A percentile compares a stretch with the other conserved stretches of the same genome.
phyloP scores from a whole-genome alignment of 2,329 filamentous ascomycete species.

The Apiospora sp. region DNA sequence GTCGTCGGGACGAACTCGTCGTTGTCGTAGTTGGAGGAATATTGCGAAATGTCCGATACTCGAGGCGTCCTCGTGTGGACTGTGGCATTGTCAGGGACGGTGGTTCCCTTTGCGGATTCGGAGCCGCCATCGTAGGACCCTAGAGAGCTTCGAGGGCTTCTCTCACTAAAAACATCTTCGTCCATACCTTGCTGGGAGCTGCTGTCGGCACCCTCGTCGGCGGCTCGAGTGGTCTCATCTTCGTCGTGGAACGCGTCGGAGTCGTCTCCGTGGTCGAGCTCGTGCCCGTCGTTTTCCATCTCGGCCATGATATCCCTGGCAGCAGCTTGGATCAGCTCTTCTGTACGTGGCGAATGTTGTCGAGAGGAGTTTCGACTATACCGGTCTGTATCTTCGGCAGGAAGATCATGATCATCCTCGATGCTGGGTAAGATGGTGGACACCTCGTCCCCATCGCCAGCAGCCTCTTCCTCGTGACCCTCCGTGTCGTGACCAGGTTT shows the following conservation, averaged over 20 bases:
- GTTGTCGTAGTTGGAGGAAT: constrained; percentile 42
- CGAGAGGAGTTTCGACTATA: constrained; percentile 31
- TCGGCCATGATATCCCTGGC: constrained; percentile 59
- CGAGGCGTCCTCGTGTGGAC: constrained; percentile 49
- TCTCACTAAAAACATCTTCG: constrained; percentile 67
- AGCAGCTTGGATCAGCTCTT: constrained; percentile 62
- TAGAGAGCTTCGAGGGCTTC: constrained; percentile 64
- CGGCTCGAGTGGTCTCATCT: constrained; percentile 35
- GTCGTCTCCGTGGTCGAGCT: constrained; percentile 33
- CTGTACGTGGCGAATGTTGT: constrained; percentile 53
- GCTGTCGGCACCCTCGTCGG: constrained; percentile 50
- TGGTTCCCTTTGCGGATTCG: constrained; percentile 40
- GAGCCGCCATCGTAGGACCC: constrained; percentile 55
- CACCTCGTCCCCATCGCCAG: constrained; percentile 5
- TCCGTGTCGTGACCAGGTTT: constrained; percentile 18
- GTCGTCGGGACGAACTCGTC: constrained; percentile 62
- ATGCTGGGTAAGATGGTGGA: constrained; percentile 25
- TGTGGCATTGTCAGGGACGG: constrained; percentile 42
- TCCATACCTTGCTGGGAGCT: constrained; percentile 61
- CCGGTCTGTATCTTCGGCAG: constrained; percentile 22
- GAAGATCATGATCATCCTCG: constrained; percentile 26
- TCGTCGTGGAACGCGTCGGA: constrained; percentile 36
- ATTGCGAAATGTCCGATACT: constrained; percentile 60
- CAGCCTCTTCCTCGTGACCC: constrained; percentile 10
- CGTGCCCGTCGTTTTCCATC: constrained; percentile 49